These are phyloP conservation scores for Hypholoma sublateritium DNA, from an alignment of 768 basidiomycete genomes.

Conservation along the genomic window DNA sequence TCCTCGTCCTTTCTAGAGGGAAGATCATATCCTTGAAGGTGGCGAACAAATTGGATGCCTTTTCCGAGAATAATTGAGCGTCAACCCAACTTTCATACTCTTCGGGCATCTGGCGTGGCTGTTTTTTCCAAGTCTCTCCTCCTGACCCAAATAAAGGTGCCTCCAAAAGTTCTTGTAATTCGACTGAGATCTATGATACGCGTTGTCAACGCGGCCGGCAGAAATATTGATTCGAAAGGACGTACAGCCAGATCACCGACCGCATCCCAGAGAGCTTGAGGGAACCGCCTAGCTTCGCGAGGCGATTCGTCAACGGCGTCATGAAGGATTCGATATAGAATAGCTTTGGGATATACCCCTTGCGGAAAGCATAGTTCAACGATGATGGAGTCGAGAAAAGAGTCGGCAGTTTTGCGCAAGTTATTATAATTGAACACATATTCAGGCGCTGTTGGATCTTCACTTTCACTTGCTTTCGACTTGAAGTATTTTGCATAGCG, in stretches of 20 bases:
- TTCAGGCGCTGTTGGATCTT: conserved; percentile 45
- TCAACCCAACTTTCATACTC: conserved; percentile 68
- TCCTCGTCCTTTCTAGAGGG: conserved; percentile 59
- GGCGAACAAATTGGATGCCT: conserved; percentile 49
- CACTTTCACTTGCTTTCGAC: conserved; percentile 39
- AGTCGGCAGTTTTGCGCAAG: conserved; percentile 63
- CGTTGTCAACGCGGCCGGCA: background rate
- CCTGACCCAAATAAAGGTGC: conserved; percentile 57
- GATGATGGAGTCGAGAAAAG: conserved; percentile 82
- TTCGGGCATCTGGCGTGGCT: conserved; percentile 53
- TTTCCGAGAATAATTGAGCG: conserved; percentile 61
- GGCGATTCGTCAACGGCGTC: conserved; percentile 77
- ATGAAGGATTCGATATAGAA: conserved; percentile 65
- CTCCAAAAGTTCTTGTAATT: conserved; percentile 66
- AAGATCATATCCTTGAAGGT: conserved; percentile 56
- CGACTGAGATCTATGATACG: conserved; percentile 52
- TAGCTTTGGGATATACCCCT: conserved; percentile 62
- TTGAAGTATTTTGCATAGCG: conserved; percentile 77
- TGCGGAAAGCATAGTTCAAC: conserved; percentile 79
- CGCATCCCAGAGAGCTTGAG: conserved; percentile 79
- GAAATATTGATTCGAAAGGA: conserved; percentile 3
- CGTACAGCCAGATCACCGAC: conserved; percentile 78
- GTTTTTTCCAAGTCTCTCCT: conserved; percentile 50
- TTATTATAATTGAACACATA: conserved; percentile 66
- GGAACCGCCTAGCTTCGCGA: conserved; percentile 71